Conservation (phyloP, 345 rosid species). For the Eucalyptus marginata region DNA sequence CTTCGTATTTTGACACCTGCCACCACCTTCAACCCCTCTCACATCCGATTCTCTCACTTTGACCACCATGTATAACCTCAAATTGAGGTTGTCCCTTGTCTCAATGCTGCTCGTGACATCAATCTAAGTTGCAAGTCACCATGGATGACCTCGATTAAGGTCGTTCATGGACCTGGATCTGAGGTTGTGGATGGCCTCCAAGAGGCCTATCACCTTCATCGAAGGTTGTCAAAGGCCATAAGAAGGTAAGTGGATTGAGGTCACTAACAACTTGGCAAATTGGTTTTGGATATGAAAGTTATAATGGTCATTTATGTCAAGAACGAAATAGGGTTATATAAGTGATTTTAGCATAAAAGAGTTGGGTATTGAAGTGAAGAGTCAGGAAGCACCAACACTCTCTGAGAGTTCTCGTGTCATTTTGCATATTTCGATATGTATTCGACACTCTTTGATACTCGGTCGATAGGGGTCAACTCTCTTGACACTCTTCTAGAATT, state of each 20-base stretch:
- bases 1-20: too few species aligned
- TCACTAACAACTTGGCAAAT: not conserved
- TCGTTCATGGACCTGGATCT: not conserved
- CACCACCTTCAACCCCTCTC: not conserved
- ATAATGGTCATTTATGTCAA: not conserved
- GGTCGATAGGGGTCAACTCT: too few species aligned
- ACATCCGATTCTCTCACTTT: not conserved
- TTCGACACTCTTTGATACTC: too few species aligned
- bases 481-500: too few species aligned
- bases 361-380: not conserved
- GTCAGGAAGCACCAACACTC: too few species aligned
- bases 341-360: not conserved
- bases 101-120: not conserved
- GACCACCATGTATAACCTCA: not conserved
- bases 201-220: not conserved
- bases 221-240: not conserved
- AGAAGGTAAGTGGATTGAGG: not conserved
- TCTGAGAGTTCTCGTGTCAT: fast-evolving
- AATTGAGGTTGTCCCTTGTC: not conserved
- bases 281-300: not conserved
- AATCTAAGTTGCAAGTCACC: not conserved
- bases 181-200: not conserved
- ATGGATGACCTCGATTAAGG: not conserved
- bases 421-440: too few species aligned
- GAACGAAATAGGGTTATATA: not conserved